Percentiles rank a stretch among this genome's conserved stretches.
phyloP scores from a whole-genome alignment of 23 red algal species.

The Gracilaria gracilis region DNA sequence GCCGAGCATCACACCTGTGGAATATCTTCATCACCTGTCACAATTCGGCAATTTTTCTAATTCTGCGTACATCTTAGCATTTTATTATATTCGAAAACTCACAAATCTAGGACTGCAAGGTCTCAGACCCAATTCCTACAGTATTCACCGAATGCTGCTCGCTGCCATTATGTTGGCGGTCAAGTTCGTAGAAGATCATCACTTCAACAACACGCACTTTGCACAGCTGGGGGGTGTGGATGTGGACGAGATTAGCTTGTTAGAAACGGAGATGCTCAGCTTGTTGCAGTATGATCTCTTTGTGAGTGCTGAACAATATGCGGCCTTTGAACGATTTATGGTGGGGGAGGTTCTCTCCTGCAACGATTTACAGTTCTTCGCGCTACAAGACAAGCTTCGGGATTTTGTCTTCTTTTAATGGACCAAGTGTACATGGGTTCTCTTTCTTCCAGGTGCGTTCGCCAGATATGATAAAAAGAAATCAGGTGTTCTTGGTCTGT shows the following conservation, averaged over 20 bases:
- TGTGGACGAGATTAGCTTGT: conserved; percentile 62
- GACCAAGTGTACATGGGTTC: too few relatives aligned
- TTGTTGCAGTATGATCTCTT: conserved; percentile 48
- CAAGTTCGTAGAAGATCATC: conserved; percentile 78
- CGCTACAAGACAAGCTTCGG: too few relatives aligned
- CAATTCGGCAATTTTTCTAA: conserved; percentile 56
- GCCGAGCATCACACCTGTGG: conserved; percentile 43
- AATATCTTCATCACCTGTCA: conserved; percentile 55
- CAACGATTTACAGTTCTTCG: too few relatives aligned
- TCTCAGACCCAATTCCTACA: conserved; percentile 50
- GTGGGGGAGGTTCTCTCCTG: not conserved
- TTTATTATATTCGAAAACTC: conserved; percentile 43
- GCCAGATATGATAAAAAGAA: too few relatives aligned
- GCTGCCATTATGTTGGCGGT: conserved; percentile 79
- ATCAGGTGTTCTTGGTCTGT: too few relatives aligned
- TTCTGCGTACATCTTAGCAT: conserved; percentile 53
- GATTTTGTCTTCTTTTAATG: too few relatives aligned
- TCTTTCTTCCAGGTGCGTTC: too few relatives aligned
- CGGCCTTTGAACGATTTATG: conserved; percentile 15
- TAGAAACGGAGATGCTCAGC: conserved; percentile 74
- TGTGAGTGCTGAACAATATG: conserved; percentile 50
- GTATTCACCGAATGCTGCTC: conserved; percentile 87
- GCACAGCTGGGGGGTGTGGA: conserved; percentile 82
- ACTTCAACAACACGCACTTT: conserved; percentile 82
- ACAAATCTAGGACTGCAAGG: not conserved